Conservation (phyloP, 345 rosid genomes). For the Eucalyptus caleyi region DNA sequence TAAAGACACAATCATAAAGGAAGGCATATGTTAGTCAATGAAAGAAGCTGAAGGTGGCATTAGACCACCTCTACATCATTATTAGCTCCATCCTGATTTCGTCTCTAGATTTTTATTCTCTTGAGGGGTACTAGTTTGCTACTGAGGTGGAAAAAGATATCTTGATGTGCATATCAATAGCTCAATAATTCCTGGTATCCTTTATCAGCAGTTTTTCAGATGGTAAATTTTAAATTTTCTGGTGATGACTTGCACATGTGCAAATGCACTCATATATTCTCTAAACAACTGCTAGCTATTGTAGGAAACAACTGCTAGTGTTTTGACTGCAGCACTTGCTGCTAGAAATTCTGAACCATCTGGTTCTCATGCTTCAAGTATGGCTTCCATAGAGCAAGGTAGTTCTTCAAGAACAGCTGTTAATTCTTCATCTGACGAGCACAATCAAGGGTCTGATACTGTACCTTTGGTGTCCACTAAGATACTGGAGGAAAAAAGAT, state of each 20-base stretch:
- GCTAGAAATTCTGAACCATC: conserved; percentile 41
- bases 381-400: conserved; percentile 14
- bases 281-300: not conserved
- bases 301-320: conserved; percentile 74
- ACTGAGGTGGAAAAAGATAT: not conserved
- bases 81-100: not conserved
- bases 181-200: not conserved
- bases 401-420: conserved; percentile 31
- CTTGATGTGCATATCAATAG: not conserved
- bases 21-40: not conserved
- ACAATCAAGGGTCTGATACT: conserved; percentile 18
- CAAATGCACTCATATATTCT: not conserved
- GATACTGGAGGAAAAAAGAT: conserved; percentile 7
- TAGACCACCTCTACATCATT: not conserved
- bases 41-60: not conserved
- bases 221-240: not conserved
- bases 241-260: not conserved
- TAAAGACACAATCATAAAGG: not conserved
- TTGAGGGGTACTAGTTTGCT: not conserved
- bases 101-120: not conserved
- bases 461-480: conserved; percentile 10
- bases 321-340: conserved; percentile 67
- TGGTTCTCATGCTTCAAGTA: conserved; percentile 19
- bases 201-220: not conserved
- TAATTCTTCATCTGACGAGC: conserved; percentile 10